Evolutionary conservation across 2,329 filamentous ascomycete genomes (phyloP).

Genomic region (Arthrobotrys entomopaga): DNA sequence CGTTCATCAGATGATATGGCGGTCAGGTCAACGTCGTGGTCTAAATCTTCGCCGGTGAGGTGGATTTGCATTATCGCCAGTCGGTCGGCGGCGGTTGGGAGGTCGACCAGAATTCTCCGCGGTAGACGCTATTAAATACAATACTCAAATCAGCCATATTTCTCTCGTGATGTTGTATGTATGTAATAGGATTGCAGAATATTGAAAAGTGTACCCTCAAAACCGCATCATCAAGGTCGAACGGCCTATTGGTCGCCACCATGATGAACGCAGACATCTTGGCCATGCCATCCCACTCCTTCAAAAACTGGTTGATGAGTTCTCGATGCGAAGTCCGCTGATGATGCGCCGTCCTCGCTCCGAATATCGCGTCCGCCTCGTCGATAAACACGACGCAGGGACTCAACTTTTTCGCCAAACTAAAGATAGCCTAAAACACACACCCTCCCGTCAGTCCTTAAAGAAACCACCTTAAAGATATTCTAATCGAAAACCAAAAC

Average conservation of each 20-base stretch:
- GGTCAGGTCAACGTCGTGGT: conserved; percentile 70
- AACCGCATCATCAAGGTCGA: conserved; percentile 90
- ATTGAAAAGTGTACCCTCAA: conserved; percentile 65
- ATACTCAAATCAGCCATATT: conserved; percentile 11
- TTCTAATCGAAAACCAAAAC: neutral
- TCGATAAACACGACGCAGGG: conserved; percentile 97
- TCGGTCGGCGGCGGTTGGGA: conserved; percentile 66
- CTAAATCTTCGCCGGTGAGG: conserved; percentile 74
- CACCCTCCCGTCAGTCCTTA: neutral
- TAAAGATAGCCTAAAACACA: conserved; percentile 76
- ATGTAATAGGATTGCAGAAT: neutral
- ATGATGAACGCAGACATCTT: conserved; percentile 90
- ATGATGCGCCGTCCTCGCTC: conserved; percentile 74
- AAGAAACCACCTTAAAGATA: neutral
- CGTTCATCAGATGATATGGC: conserved; percentile 68
- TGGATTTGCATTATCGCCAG: conserved; percentile 77
- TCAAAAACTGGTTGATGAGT: conserved; percentile 94
- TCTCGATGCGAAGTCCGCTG: conserved; percentile 80
- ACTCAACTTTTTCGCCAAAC: conserved; percentile 85
- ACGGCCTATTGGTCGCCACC: conserved; percentile 95
- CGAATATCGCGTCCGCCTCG: conserved; percentile 92
- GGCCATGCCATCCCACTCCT: conserved; percentile 95
- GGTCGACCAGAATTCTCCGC: conserved; percentile 58
- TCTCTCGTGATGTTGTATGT: neutral
- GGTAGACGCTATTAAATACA: conserved; percentile 55